Conservation (phyloP, 805 yeast genomes). For the Ogataea paradorogensis region DNA sequence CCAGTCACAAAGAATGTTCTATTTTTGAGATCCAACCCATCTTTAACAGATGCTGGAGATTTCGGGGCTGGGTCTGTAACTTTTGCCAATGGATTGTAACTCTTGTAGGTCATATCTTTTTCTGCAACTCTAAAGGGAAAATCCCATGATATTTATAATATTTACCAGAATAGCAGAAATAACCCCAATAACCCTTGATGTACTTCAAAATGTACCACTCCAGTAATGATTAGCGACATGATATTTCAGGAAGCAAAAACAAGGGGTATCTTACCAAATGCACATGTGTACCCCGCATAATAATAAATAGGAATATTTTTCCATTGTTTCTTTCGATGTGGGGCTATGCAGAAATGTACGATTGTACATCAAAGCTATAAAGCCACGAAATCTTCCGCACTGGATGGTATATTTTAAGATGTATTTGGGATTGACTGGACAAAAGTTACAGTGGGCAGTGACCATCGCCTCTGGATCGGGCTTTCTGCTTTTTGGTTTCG, state of each 20-base stretch:
- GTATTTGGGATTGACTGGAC: conserved; percentile 17
- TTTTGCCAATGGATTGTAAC: conserved; percentile 14
- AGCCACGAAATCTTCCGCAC: not conserved
- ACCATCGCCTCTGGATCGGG: conserved; percentile 45
- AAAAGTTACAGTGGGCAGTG: conserved; percentile 18
- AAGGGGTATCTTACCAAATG: no score
- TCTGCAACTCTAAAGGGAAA: no score
- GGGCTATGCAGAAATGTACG: not conserved
- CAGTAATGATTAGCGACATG: not conserved
- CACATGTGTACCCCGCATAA: not conserved
- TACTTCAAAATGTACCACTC: no score
- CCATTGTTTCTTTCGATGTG: not conserved
- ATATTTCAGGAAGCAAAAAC: no score
- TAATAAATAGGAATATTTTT: not conserved
- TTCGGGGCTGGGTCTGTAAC: conserved; percentile 15
- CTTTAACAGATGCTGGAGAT: conserved; percentile 17
- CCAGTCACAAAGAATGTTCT: conserved; percentile 21
- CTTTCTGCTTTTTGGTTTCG: conserved; percentile 55
- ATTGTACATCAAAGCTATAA: not conserved
- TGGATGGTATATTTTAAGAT: not conserved
- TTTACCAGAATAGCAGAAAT: not conserved
- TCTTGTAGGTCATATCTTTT: conserved; percentile 5
- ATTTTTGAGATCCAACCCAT: conserved; percentile 11
- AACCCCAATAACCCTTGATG: no score
- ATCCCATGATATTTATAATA: not conserved